Percentiles rank a stretch among this genome's conserved stretches.
Conservation (phyloP, 495 filamentous ascomycete species). For the Neurospora sp. region DNA sequence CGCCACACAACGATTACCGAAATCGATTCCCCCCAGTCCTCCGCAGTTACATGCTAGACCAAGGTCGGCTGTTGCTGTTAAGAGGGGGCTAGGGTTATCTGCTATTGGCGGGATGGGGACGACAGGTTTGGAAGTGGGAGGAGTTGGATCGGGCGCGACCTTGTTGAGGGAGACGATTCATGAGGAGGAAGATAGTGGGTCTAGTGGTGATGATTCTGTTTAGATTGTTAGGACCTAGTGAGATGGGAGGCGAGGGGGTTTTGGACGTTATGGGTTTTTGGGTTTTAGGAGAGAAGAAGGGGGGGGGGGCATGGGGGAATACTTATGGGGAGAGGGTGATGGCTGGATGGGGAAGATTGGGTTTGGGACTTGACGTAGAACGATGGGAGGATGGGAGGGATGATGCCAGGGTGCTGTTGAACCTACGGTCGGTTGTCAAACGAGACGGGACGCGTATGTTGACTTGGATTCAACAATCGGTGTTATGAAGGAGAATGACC, state of each 20-base stretch:
- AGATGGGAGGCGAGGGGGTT: too few species aligned
- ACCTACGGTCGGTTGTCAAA: too few species aligned
- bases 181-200: slow-evolving; percentile 41
- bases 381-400: too few species aligned
- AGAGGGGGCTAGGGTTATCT: neutral
- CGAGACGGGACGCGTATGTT: too few species aligned
- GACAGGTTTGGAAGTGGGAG: neutral
- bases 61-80: neutral
- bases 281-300: too few species aligned
- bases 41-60: neutral
- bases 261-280: too few species aligned
- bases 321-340: too few species aligned
- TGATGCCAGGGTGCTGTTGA: too few species aligned
- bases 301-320: too few species aligned
- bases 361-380: too few species aligned
- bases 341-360: too few species aligned
- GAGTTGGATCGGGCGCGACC: slow-evolving; percentile 22
- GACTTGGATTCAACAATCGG: neutral
- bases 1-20: neutral
- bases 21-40: neutral
- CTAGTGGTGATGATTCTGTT: neutral
- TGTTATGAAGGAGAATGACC: neutral
- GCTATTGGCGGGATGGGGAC: neutral
- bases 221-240: neutral
- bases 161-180: slow-evolving; percentile 51